Conservation (phyloP, 495 filamentous ascomycete genomes). For the Cudoniella acicularis region DNA sequence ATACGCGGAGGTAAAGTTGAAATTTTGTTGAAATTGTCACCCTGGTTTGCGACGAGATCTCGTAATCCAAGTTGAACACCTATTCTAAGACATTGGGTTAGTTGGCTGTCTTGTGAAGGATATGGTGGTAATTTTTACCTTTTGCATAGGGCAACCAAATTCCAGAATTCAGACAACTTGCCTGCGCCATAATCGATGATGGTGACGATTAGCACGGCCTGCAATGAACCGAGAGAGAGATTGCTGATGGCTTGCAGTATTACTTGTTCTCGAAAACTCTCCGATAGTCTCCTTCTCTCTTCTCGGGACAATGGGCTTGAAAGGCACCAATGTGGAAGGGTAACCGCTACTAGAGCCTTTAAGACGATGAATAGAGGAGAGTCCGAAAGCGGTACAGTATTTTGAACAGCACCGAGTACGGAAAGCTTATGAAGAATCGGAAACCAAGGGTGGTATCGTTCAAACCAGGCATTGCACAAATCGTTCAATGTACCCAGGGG, state of each 20-base stretch:
- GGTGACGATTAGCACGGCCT: constrained; percentile 30
- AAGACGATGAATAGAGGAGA: constrained; percentile 23
- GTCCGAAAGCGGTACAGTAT: constrained; percentile 4
- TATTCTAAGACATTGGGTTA: constrained; percentile 8
- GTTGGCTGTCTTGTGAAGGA: too few relatives aligned
- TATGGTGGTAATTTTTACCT: too few relatives aligned
- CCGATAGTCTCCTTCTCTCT: constrained; percentile 14
- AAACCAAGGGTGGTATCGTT: constrained; percentile 34
- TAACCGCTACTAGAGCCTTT: constrained; percentile 29
- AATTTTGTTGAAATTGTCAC: constrained; percentile 13
- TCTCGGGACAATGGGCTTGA: constrained; percentile 15
- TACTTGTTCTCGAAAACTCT: constrained; percentile 20
- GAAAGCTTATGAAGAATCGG: constrained; percentile 32
- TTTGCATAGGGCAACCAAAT: constrained; percentile 31
- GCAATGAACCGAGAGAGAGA: constrained; percentile 22
- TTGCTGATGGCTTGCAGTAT: constrained; percentile 23
- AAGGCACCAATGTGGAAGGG: constrained; percentile 23
- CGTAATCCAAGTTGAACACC: constrained; percentile 24
- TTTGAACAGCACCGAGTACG: constrained; percentile 22
- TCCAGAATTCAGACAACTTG: constrained; percentile 27
- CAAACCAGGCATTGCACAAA: constrained; percentile 30
- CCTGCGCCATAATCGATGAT: constrained; percentile 30
- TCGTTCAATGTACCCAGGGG: constrained; percentile 14
- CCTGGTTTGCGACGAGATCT: constrained; percentile 21
- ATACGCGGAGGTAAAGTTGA: constrained; percentile 27